Evolutionary conservation across 352 stramenopile species (phyloP).

Genomic region (Peronospora belbahrii): DNA sequence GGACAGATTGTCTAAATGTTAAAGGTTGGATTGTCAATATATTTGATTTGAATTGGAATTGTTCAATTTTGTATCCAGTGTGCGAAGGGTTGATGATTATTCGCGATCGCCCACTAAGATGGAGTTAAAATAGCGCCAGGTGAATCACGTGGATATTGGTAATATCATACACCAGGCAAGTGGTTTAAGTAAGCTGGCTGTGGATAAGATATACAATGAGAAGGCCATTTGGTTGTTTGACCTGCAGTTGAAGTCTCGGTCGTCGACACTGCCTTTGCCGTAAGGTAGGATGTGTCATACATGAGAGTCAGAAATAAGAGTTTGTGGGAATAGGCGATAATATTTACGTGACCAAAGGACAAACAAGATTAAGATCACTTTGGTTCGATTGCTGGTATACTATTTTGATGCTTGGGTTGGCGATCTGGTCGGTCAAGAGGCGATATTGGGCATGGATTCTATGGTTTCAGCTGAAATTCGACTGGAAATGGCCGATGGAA

Average conservation of each 20-base stretch:
- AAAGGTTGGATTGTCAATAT: conserved; percentile 2
- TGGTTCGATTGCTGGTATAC: too few species aligned
- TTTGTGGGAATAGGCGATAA: neutral
- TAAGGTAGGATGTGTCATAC: too few species aligned
- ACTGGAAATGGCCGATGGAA: too few species aligned
- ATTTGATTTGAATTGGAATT: conserved; percentile 1
- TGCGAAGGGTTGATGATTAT: conserved; percentile 4
- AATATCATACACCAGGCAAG: conserved; percentile 9
- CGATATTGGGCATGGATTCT: too few species aligned
- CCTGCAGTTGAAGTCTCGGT: conserved; percentile 15
- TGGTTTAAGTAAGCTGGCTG: conserved; percentile 13
- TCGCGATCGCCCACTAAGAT: neutral
- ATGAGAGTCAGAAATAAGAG: conserved; percentile 6
- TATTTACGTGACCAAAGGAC: neutral
- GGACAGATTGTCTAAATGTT: conserved; percentile 4
- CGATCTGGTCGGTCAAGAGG: too few species aligned
- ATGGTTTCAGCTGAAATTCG: too few species aligned
- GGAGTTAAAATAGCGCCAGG: conserved; percentile 9
- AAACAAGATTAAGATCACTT: too few species aligned
- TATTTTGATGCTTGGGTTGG: too few species aligned
- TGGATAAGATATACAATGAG: conserved; percentile 9
- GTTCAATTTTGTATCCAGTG: too few species aligned
- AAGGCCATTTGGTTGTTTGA: conserved; percentile 16
- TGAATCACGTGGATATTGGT: conserved; percentile 13
- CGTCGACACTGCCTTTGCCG: conserved; percentile 11